Percentiles rank a stretch among this genome's conserved stretches.
Conservation (phyloP, 2,329 filamentous ascomycete genomes). For the Plectosphaerella plurivora region DNA sequence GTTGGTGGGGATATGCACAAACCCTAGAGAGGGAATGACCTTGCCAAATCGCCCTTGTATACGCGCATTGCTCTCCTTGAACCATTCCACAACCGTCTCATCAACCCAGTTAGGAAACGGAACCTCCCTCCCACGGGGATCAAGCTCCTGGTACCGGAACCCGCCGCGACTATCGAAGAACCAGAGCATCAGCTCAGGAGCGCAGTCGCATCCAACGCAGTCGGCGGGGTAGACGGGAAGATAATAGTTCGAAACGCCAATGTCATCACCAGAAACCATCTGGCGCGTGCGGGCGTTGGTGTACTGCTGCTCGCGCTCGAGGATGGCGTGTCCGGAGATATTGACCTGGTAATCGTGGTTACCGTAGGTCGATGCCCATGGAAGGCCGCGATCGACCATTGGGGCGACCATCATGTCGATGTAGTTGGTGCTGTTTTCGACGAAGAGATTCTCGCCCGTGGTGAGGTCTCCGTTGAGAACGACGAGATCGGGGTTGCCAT, state of each 20-base stretch:
- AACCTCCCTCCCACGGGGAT: slow-evolving; percentile 14
- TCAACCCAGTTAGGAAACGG: slow-evolving; percentile 39
- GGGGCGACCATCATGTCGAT: slow-evolving; percentile 44
- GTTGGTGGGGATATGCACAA: slow-evolving; percentile 42
- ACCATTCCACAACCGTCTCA: slow-evolving; percentile 37
- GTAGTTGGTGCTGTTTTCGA: slow-evolving; percentile 38
- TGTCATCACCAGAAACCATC: slow-evolving; percentile 30
- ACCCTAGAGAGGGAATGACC: slow-evolving; percentile 39
- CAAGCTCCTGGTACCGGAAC: slow-evolving; percentile 36
- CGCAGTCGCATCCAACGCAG: slow-evolving; percentile 25
- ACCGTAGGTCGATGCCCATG: slow-evolving; percentile 56
- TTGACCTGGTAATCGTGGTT: slow-evolving; percentile 57
- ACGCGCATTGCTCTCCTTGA: slow-evolving; percentile 26
- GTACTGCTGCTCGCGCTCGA: slow-evolving; percentile 31
- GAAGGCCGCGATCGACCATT: slow-evolving; percentile 36
- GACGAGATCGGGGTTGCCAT: slow-evolving; percentile 31
- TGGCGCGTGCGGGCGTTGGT: slow-evolving; percentile 29
- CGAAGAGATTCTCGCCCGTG: slow-evolving; percentile 44
- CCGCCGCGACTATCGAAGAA: slow-evolving; percentile 67
- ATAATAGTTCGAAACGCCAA: slow-evolving; percentile 42
- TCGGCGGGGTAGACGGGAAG: slow-evolving; percentile 34
- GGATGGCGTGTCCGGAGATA: slow-evolving; percentile 39
- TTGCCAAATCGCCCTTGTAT: slow-evolving; percentile 21
- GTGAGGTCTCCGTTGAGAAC: slow-evolving; percentile 55
- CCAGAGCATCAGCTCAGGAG: slow-evolving; percentile 52